Conservation (phyloP, 441 rosid species). For the Erysimum pusillum region DNA sequence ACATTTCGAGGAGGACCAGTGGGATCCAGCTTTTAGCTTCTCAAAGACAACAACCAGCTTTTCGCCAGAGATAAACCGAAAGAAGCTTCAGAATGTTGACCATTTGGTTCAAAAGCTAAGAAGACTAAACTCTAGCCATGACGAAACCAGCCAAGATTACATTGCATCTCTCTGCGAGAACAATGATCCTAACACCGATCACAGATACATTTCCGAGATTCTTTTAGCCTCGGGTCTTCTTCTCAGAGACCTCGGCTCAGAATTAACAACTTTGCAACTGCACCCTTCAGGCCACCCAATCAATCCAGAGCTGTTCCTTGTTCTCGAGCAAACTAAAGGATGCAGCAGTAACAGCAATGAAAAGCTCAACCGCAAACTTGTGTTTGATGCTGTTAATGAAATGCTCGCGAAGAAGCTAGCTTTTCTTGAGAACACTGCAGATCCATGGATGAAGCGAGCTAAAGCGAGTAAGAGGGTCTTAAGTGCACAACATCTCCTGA, state of each 20-base stretch:
- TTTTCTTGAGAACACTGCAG: constrained; percentile 44
- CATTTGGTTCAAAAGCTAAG: constrained; percentile 83
- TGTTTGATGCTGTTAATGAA: constrained; percentile 86
- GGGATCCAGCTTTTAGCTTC: constrained; percentile 58
- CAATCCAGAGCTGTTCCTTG: constrained; percentile 82
- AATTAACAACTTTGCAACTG: constrained; percentile 69
- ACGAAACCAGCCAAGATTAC: constrained; percentile 88
- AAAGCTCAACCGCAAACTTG: constrained; percentile 71
- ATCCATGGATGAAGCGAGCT: constrained; percentile 58
- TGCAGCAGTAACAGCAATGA: constrained; percentile 53
- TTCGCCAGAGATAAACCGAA: constrained; percentile 71
- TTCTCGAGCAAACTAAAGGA: constrained; percentile 87
- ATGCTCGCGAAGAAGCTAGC: constrained; percentile 66
- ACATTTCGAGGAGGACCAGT: constrained; percentile 55
- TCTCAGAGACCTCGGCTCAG: constrained; percentile 76
- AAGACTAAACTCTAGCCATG: constrained; percentile 80
- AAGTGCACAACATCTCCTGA: constrained; percentile 82
- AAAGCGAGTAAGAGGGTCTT: constrained; percentile 61
- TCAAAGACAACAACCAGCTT: constrained; percentile 51
- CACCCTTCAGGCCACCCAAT: constrained; percentile 89
- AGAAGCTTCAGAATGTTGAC: constrained; percentile 82
- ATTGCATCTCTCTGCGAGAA: constrained; percentile 91
- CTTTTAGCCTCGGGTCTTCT: constrained; percentile 89
- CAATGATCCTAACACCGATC: constrained; percentile 66
- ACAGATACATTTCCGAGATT: constrained; percentile 92